Evolutionary conservation across 805 yeast genomes (phyloP), one percentile per base, ranked within the genome.

Genomic region (Hanseniaspora clermontiae): DNA sequence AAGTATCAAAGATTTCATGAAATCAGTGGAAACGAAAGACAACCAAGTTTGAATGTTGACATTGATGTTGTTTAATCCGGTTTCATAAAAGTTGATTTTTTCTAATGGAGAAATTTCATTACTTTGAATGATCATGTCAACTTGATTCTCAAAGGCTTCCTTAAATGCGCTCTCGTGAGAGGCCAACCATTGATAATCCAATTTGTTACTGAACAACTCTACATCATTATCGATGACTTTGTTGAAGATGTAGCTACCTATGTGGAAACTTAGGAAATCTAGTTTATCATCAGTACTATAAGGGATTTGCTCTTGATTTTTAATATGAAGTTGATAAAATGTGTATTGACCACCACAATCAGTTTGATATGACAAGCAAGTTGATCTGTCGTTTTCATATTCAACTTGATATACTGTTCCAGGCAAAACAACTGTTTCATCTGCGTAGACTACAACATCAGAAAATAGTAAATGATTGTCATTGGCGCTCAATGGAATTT

Each of bases 251-350:
- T 53, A 53, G 14, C 39, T 53, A 11, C n/a, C 17, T 3, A 46
- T 11, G 14, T 53, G 57, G 36, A 46, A 53, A 4, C 31, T 29
- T 12, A 53, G 38, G 31, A 46, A 39, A 2, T 24, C 45, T n/a
- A 12, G 36, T 5, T 38, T 17, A 52, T 37, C 39, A 29, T n/a
- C 31, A 17, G 11, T 37, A 2, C 8, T n/a, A 3, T 17, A 37
- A 5, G 2, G 3, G 14, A 4, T 15, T 19, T 32, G 10, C 5
- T 7, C 9, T n/a, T 43, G 34, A 15, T 38, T 38, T 20, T 53
- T 53, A 2, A 46, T 8, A 32, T 53, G 57, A 27, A 53, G 49
- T 24, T 53, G 57, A 46, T 53, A 53, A 46, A 38, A 53, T 9
- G 51, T 38, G 15, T 9, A 17, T 19, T 27, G 15, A 1, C 31